A percentile compares a stretch with the other conserved stretches of the same genome.
These are phyloP conservation scores for Salmacisia buchloeana DNA, from an alignment of 1,284 basidiomycete genomes.

Conservation along the genomic window DNA sequence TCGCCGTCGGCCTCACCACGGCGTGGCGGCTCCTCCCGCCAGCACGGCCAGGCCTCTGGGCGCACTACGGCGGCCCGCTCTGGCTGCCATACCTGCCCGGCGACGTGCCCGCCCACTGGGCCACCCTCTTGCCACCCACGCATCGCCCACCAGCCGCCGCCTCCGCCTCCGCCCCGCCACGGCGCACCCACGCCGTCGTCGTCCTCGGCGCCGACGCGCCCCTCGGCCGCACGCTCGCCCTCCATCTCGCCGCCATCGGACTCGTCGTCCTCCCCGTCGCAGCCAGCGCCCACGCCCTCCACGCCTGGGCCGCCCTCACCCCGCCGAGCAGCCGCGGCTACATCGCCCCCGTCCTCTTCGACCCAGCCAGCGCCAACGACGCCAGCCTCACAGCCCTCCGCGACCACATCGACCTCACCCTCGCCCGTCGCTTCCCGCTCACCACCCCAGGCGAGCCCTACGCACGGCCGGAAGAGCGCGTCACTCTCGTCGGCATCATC, in stretches of 20 bases:
- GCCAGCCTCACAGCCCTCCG: slow-evolving; percentile 22
- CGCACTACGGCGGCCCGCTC: background rate
- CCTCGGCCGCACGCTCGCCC: slow-evolving; percentile 34
- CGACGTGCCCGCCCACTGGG: background rate
- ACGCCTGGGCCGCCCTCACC: slow-evolving; percentile 36
- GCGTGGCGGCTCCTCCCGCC: background rate
- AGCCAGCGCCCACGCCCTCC: slow-evolving; percentile 22
- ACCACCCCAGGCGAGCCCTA: slow-evolving; percentile 47
- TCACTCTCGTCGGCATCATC: slow-evolving; percentile 37
- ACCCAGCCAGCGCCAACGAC: slow-evolving; percentile 9
- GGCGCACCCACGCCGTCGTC: slow-evolving; percentile 11
- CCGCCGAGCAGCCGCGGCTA: slow-evolving; percentile 41
- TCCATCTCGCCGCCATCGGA: slow-evolving; percentile 33
- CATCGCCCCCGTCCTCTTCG: slow-evolving; percentile 30
- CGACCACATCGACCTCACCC: slow-evolving; percentile 30
- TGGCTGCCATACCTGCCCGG: slow-evolving; percentile 2
- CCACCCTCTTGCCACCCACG: background rate
- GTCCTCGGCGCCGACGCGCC: slow-evolving; percentile 48
- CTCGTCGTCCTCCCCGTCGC: slow-evolving; percentile 46
- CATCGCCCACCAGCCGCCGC: background rate
- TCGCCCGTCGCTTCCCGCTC: slow-evolving; percentile 42
- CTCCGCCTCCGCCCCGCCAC: background rate
- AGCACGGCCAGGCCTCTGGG: background rate
- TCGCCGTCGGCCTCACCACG: background rate
- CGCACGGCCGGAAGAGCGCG: slow-evolving; percentile 37